Conservation (phyloP, 2,329 filamentous ascomycete species). For the Penicillium occitanis region DNA sequence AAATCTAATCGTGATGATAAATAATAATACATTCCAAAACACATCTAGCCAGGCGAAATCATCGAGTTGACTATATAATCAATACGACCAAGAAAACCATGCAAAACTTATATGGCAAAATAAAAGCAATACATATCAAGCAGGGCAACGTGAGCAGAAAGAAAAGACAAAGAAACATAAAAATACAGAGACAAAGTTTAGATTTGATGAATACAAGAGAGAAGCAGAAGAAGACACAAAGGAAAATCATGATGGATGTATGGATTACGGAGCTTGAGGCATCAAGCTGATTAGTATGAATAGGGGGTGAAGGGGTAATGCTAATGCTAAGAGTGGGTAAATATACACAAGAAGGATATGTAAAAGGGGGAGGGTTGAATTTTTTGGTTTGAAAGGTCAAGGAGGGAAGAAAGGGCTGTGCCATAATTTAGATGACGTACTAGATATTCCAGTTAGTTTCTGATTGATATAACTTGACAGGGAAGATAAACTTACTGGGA, state of each 20-base stretch:
- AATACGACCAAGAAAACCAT: not conserved
- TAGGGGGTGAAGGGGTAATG: not conserved
- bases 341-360: constrained; percentile 9
- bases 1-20: not conserved
- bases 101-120: not conserved
- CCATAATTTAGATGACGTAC: not conserved
- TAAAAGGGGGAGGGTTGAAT: not conserved
- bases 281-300: not conserved
- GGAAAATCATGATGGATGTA: not conserved
- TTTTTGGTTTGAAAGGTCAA: not conserved
- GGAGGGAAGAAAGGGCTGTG: not conserved
- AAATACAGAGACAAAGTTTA: not conserved
- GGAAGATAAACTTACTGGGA: constrained; percentile 57
- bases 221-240: not conserved
- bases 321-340: not conserved
- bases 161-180: not conserved
- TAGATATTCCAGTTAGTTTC: not conserved
- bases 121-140: not conserved
- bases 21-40: not conserved
- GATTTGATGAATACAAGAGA: not conserved
- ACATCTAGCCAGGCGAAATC: not conserved
- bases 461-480: not conserved
- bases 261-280: not conserved
- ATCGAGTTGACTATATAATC: not conserved
- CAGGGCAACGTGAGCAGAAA: not conserved